Conservation (phyloP, 257 asterid genomes). For the Solanum paucissectum region DNA sequence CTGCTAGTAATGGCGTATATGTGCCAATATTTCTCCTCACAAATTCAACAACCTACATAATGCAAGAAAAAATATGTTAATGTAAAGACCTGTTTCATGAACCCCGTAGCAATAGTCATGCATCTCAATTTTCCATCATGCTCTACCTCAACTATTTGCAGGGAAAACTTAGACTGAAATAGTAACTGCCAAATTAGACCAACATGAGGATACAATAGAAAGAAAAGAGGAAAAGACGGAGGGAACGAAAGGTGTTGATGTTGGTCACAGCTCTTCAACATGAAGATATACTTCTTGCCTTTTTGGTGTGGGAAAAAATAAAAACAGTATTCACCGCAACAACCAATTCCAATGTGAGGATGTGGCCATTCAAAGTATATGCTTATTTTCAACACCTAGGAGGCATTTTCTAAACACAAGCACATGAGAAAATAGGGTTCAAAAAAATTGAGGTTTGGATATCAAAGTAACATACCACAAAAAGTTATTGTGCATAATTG, state of each 20-base stretch:
- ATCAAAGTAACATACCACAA: background rate
- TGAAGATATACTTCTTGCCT: background rate
- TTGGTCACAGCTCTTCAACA: background rate
- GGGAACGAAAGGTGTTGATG: background rate
- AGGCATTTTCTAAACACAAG: background rate
- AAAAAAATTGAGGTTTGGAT: background rate
- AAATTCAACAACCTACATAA: conserved; percentile 68
- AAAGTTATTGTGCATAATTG: background rate
- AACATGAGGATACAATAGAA: background rate
- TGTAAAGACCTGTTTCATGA: background rate
- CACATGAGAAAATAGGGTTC: background rate
- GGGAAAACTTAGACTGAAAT: background rate
- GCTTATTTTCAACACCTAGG: background rate
- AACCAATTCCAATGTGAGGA: background rate
- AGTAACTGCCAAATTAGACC: background rate
- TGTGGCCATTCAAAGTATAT: background rate
- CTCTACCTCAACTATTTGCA: background rate
- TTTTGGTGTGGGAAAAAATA: background rate
- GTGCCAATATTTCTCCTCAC: conserved; percentile 64
- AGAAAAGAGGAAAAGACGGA: background rate
- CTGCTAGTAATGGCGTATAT: conserved; percentile 65
- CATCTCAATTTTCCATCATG: background rate
- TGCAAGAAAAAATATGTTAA: background rate
- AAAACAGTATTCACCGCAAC: background rate
- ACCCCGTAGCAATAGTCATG: background rate